phyloP scores from a whole-genome alignment of 768 basidiomycete species.

The Auricularia sp. region DNA sequence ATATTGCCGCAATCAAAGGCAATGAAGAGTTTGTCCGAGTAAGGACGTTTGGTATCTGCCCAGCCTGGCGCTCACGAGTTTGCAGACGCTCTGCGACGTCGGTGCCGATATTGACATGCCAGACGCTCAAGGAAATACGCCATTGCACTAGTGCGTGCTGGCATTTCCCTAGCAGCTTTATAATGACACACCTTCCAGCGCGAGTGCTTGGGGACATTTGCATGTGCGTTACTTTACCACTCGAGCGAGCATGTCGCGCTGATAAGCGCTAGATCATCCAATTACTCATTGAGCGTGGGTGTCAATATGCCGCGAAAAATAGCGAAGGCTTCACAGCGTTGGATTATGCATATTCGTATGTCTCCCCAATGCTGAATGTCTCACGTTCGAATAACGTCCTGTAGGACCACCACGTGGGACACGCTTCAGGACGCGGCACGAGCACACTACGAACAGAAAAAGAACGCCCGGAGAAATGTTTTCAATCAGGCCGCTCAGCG shows the following conservation, averaged over 20 bases:
- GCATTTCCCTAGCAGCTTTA: constrained; percentile 3
- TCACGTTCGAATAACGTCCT: neutral
- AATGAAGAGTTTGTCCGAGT: constrained; percentile 85
- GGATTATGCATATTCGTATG: constrained; percentile 87
- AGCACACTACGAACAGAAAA: constrained; percentile 67
- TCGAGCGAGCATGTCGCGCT: constrained; percentile 6
- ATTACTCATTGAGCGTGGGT: constrained; percentile 80
- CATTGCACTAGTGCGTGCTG: constrained; percentile 75
- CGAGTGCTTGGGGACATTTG: constrained; percentile 81
- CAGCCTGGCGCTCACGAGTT: constrained; percentile 6
- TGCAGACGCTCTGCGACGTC: constrained; percentile 80
- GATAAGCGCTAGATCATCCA: constrained; percentile 53
- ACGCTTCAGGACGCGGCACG: constrained; percentile 75
- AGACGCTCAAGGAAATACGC: constrained; percentile 86
- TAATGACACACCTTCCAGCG: constrained; percentile 32
- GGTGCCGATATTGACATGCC: constrained; percentile 84
- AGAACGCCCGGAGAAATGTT: constrained; percentile 58
- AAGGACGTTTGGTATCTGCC: constrained; percentile 14
- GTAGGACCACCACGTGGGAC: constrained; percentile 62
- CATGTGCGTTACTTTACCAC: constrained; percentile 37
- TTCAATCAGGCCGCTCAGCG: constrained; percentile 64
- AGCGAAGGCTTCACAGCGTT: constrained; percentile 86
- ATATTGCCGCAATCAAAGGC: constrained; percentile 79
- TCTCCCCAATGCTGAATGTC: constrained; percentile 15
- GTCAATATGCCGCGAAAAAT: constrained; percentile 72